Base-by-base conservation (phyloP, 2,329 filamentous ascomycete genomes). In the Trichothecium roseum region DNA sequence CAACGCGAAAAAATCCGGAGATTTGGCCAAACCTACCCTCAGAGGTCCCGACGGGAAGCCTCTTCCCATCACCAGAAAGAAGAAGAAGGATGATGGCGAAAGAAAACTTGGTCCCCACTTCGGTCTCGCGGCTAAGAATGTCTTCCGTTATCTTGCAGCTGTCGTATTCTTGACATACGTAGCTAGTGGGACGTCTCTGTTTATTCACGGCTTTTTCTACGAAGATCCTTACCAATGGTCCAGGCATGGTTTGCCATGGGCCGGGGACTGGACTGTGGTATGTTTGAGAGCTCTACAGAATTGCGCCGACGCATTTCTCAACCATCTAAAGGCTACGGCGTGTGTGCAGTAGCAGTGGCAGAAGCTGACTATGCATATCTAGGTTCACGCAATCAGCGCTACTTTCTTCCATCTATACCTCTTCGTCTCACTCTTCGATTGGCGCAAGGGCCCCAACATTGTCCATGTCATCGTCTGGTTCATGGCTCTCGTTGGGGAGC, bases 41-140 rank as follows among this genome's bases (percentile, higher is more conserved):
- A 78, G 70, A 36, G 88, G 88, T n/a, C 87, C 88, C 2, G 88
- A 85, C 37, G 89, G 88, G 45, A 88, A 93, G 56, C 86, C 86
- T 24, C 66, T 95, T 36, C 87, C 86, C n/a, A 54, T 66, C 34
- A 73, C 68, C 40, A 82, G 78, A 53, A 75, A 65, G 39, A 65
- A 64, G 54, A 61, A 66, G 60, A 55, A 70, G 53, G 53, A 59
- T 56, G 45, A 64, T 60, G 56, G 62, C 57, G 49, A 64, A 59
- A 52, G 60, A 32, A 59, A 60, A 43, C 54, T 61, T 35, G 55
- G 57, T 14, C 66, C 53, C 18, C 69, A 76, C 45, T 78, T 86
- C 55, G 80, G 78, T 41, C 70, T 65, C n/a, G 64, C 68, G 32
- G 68, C 78, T 45, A 85, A 84, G 55, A 66, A 75, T 27, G 63